These are phyloP conservation scores for Pseudocercospora fijiensis DNA, from an alignment of 2,329 filamentous ascomycete species.

Conservation along the genomic window DNA sequence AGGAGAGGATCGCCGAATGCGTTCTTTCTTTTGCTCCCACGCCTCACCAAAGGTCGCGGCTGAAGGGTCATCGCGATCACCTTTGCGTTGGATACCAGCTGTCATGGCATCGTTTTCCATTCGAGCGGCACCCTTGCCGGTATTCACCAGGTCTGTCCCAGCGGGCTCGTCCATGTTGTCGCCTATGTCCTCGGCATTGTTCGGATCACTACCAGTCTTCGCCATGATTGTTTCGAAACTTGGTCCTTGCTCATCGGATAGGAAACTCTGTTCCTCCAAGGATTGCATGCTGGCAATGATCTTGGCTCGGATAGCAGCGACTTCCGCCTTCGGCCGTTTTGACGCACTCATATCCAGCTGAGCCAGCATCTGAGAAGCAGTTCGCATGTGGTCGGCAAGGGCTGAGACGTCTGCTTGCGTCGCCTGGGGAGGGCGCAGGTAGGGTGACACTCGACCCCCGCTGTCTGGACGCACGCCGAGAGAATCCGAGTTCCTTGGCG, in stretches of 20 bases:
- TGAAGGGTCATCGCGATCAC: slow-evolving; percentile 80
- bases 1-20: slow-evolving; percentile 77
- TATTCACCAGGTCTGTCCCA: slow-evolving; percentile 53
- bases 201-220: slow-evolving; percentile 59
- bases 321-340: slow-evolving; percentile 75
- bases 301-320: slow-evolving; percentile 78
- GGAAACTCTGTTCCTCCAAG: slow-evolving; percentile 80
- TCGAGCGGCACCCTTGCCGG: slow-evolving; percentile 71
- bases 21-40: slow-evolving; percentile 80
- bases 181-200: slow-evolving; percentile 53
- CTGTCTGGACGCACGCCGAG: slow-evolving; percentile 62
- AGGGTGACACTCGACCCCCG: slow-evolving; percentile 61
- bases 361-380: slow-evolving; percentile 81
- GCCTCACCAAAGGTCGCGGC: slow-evolving; percentile 84
- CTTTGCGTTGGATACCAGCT: slow-evolving; percentile 74
- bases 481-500: slow-evolving; percentile 68
- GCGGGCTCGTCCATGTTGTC: slow-evolving; percentile 32
- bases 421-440: slow-evolving; percentile 53
- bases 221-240: slow-evolving; percentile 83
- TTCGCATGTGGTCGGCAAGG: slow-evolving; percentile 81
- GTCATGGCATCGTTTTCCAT: slow-evolving; percentile 92
- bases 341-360: slow-evolving; percentile 78
- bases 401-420: slow-evolving; percentile 81
- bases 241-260: slow-evolving; percentile 69
- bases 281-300: slow-evolving; percentile 91